Percentiles rank a stretch among this genome's conserved stretches.
Conservation (phyloP, 2,329 filamentous ascomycete species). For the Bipolaris sorokiniana region DNA sequence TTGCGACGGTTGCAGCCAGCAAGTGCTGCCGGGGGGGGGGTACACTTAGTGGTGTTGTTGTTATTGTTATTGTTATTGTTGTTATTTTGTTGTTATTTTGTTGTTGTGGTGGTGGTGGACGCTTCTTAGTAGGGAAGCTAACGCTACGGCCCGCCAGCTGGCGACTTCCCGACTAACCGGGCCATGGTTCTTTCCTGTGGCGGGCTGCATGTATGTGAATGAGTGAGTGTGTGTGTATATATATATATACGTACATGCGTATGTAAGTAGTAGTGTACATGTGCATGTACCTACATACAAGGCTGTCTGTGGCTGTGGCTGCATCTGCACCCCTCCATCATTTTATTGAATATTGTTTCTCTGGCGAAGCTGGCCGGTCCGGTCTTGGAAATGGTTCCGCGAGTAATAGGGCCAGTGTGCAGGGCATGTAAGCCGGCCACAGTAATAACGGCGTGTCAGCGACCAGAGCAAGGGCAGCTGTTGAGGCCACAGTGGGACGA, state of each 20-base stretch:
- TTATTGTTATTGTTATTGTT: neutral
- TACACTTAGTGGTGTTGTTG: neutral
- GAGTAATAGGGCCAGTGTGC: conserved; percentile 3
- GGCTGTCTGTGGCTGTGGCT: neutral
- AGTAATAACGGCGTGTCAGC: conserved; percentile 1
- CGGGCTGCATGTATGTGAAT: neutral
- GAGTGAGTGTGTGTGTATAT: no score
- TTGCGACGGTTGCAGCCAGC: neutral
- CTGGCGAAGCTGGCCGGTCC: conserved; percentile 4
- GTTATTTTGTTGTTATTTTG: neutral
- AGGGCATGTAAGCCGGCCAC: conserved; percentile 6
- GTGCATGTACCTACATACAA: neutral
- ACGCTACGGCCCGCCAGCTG: conserved; percentile 24
- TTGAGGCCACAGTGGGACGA: neutral
- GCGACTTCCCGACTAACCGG: conserved; percentile 14
- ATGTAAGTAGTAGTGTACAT: neutral
- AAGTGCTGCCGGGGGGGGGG: neutral
- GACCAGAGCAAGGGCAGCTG: neutral
- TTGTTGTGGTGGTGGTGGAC: conserved; percentile 4
- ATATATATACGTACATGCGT: neutral
- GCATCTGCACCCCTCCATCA: neutral
- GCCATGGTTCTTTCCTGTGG: neutral
- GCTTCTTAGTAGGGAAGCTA: conserved; percentile 23
- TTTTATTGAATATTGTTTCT: neutral
- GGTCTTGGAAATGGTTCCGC: neutral